Evolutionary conservation across 2,329 filamentous ascomycete species (phyloP), one percentile per base, ranked within the genome.

Genomic region (Colletotrichum sp.): DNA sequence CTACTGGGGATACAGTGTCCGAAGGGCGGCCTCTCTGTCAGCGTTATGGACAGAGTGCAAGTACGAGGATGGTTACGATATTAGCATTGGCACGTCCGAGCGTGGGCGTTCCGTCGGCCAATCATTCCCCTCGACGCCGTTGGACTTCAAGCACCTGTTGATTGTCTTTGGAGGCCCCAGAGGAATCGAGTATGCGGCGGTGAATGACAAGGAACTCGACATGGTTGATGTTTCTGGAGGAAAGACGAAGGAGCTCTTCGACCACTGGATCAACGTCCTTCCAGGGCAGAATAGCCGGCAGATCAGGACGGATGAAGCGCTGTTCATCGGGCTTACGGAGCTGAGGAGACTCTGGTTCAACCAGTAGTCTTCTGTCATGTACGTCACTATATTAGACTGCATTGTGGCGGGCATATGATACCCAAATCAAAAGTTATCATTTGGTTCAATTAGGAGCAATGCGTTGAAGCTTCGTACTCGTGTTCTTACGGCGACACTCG

Each of bases 1-100:
- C 84, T 98, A 96, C 85, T 98, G 95, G 95, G 95, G 95, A 61
- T 98, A 94, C 83, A 89, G 87, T 10, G 92, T 96, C 5, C 91
- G 95, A 30, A 91, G 89, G 77, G 93, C 93, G 43, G 81, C 84
- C 6, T 93, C 91, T 4, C 89, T 98, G 7, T 94, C 94, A 7
- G 87, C 90, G 7, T 92, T 98, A 9, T 96, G 96, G 81, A 96
- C 95, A 6, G 95, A 96, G 82, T 93, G 92, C 78, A 89, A 92
- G 1, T 95, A 91, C 81, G 92, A 94, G 72, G 92, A 91, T 61
- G 95, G 95, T 14, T 98, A 98, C 84, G 95, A 98, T 83, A 79
- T 96, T 72, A 95, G 93, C 79, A 92, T 98, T 79, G 95, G 95
- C 18, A 98, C 95, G 0, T 96, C 95, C 4, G 95, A 98, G 85